Conservation (phyloP, 2,329 filamentous ascomycete genomes). For the Scortechinia acanthostroma region DNA sequence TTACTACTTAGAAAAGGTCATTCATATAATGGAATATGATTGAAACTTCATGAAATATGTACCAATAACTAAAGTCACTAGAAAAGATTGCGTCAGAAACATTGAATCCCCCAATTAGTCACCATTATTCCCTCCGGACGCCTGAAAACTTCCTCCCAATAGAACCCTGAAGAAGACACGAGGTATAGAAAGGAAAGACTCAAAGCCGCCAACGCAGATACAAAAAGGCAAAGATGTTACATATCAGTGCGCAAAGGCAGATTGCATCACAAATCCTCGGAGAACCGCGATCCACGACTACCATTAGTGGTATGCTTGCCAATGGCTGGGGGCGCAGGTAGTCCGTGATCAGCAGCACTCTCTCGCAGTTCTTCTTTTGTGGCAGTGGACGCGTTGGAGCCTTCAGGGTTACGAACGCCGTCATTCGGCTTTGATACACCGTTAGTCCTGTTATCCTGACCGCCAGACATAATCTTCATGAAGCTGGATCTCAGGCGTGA, state of each 20-base stretch:
- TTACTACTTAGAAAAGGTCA: too few species aligned
- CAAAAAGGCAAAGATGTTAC: background rate
- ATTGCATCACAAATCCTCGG: slow-evolving; percentile 1
- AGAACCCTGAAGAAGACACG: too few species aligned
- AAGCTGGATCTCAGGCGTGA: background rate
- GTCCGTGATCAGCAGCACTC: background rate
- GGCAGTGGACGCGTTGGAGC: background rate
- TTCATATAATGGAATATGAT: too few species aligned
- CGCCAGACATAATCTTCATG: background rate
- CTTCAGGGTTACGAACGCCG: background rate
- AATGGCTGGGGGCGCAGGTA: background rate
- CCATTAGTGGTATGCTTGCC: background rate
- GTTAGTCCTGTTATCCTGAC: background rate
- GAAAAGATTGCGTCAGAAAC: too few species aligned
- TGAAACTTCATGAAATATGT: too few species aligned
- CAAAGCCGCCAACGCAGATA: background rate
- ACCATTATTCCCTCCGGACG: too few species aligned
- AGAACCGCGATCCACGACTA: background rate
- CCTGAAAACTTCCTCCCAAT: too few species aligned
- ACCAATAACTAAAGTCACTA: too few species aligned
- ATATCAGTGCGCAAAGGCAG: background rate
- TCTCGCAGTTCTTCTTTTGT: background rate
- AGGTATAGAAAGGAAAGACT: background rate
- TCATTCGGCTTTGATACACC: too few species aligned
- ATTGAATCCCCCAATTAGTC: too few species aligned